Evolutionary conservation across 805 yeast genomes (phyloP).

Genomic region (Starmerella scarabaei): DNA sequence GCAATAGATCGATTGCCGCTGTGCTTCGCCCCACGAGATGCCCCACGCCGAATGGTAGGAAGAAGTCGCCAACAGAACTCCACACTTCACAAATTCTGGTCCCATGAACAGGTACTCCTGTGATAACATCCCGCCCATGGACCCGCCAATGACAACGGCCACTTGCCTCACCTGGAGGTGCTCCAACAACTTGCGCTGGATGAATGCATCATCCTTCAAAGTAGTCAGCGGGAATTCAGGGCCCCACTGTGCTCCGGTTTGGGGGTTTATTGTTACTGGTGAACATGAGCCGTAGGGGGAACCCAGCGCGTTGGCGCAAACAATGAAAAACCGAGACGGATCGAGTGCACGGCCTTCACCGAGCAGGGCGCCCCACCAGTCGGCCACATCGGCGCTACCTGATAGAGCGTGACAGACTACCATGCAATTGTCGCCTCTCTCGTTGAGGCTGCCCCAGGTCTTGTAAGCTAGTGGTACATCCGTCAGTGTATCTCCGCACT

Average conservation of each 20-base stretch:
- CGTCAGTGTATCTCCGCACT: conserved; percentile 48
- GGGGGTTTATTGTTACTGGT: conserved; percentile 72
- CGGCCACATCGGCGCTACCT: conserved; percentile 88
- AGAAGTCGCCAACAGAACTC: conserved; percentile 82
- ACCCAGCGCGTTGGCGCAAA: conserved; percentile 86
- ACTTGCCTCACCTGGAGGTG: conserved; percentile 63
- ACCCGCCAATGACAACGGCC: conserved; percentile 87
- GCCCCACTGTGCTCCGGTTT: conserved; percentile 70
- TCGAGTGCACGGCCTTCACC: conserved; percentile 84
- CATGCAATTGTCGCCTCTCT: conserved; percentile 56
- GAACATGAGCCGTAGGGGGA: conserved; percentile 95
- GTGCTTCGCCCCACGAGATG: conserved; percentile 97
- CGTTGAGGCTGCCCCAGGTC: conserved; percentile 83
- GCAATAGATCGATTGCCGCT: conserved; percentile 86
- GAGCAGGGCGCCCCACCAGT: conserved; percentile 97
- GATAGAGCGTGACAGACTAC: conserved; percentile 94
- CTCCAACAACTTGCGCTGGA: conserved; percentile 55
- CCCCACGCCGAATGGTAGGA: conserved; percentile 98
- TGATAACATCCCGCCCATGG: conserved; percentile 98
- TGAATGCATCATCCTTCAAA: conserved; percentile 78
- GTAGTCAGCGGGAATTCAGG: conserved; percentile 93
- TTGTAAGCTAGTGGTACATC: conserved; percentile 89
- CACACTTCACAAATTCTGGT: conserved; percentile 48
- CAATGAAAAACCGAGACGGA: conserved; percentile 70
- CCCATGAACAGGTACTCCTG: conserved; percentile 75